Base-by-base conservation (phyloP, 1,139 yeast species). In the Meyerozyma carpophila region DNA sequence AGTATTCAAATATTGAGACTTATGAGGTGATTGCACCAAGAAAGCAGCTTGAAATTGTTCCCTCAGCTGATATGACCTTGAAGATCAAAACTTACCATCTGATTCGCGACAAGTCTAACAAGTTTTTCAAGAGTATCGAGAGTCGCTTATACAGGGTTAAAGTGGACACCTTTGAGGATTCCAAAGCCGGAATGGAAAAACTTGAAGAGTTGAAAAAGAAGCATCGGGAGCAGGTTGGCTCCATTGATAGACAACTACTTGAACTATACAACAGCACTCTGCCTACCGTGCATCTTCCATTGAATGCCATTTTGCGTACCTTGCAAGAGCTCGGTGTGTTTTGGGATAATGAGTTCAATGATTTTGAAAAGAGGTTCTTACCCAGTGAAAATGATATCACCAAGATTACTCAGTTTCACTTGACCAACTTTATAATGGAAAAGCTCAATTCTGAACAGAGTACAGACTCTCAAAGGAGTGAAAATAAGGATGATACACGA, bases 321-420 rank as follows among this genome's bases (percentile, higher is more conserved):
- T 72, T 93, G 24, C 97, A 93, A 56, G 91, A 85, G 48, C 68
- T 83, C 41, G 94, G 95, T 4, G 91, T 89, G 21, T 76, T 71
- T 40, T 94, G 98, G 98, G 96, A 93, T 62, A 59, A 66, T 25
- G 96, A 86, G 47, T 90, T 94, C 57, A 75, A 79, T 39, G 87
- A 81, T n/a, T 90, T 93, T 64, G 97, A 88, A 50, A 76, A 76
- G 43, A 74, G 73, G 26, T 93, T 77, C 57, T 76, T 93, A 47
- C 98, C 98, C 0, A 82, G 95, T 13, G 98, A 94, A 61, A 88
- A 85, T 57, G 98, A 94, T 72, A 87, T 94, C 51, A 84, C 96
- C 8, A 75, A 90, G 48, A 86, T 93, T 40, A 91, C 98, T 2
- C 88, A 96, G 11, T 84, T 84, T 52, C 98, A 93, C 58, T 70